A percentile compares a stretch with the other conserved stretches of the same genome.
Conservation (phyloP, 2,329 filamentous ascomycete species). For the Hymenoscyphus repandus region DNA sequence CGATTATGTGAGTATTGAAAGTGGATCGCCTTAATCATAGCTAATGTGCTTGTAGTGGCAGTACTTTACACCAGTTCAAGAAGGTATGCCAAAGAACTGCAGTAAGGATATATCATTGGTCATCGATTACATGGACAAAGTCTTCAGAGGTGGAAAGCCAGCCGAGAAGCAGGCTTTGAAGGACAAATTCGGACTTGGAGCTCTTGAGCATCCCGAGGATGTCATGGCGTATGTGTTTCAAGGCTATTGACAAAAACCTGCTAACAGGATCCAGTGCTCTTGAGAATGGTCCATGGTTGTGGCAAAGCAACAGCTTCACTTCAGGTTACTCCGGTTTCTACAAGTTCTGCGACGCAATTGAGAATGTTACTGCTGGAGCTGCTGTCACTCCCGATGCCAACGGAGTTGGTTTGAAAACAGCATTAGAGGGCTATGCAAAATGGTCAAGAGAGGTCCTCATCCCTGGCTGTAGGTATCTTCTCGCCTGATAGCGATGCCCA, state of each 20-base stretch:
- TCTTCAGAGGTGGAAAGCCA: slow-evolving; percentile 38
- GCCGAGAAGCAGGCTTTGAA: slow-evolving; percentile 42
- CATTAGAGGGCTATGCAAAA: slow-evolving; percentile 48
- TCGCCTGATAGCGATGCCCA: neutral
- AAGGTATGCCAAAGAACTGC: slow-evolving; percentile 55
- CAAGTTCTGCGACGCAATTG: slow-evolving; percentile 38
- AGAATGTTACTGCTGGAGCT: slow-evolving; percentile 33
- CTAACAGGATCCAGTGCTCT: slow-evolving; percentile 36
- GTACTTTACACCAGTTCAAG: slow-evolving; percentile 51
- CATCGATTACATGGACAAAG: slow-evolving; percentile 48
- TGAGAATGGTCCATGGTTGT: slow-evolving; percentile 51
- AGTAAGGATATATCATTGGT: slow-evolving; percentile 46
- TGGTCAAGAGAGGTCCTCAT: slow-evolving; percentile 44
- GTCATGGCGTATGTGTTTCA: slow-evolving; percentile 22
- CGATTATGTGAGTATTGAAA: slow-evolving; percentile 38
- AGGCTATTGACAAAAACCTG: neutral
- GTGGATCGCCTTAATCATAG: neutral
- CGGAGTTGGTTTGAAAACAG: slow-evolving; percentile 49
- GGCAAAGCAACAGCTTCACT: slow-evolving; percentile 50
- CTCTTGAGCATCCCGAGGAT: slow-evolving; percentile 40
- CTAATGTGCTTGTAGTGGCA: slow-evolving; percentile 38
- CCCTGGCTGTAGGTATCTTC: slow-evolving; percentile 40
- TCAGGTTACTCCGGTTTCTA: slow-evolving; percentile 42
- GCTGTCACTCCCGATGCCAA: slow-evolving; percentile 31
- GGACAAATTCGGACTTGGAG: slow-evolving; percentile 44